These are phyloP conservation scores for Nannochloropsis oceanica DNA, from an alignment of 108 stramenopile species.

Conservation along the genomic window DNA sequence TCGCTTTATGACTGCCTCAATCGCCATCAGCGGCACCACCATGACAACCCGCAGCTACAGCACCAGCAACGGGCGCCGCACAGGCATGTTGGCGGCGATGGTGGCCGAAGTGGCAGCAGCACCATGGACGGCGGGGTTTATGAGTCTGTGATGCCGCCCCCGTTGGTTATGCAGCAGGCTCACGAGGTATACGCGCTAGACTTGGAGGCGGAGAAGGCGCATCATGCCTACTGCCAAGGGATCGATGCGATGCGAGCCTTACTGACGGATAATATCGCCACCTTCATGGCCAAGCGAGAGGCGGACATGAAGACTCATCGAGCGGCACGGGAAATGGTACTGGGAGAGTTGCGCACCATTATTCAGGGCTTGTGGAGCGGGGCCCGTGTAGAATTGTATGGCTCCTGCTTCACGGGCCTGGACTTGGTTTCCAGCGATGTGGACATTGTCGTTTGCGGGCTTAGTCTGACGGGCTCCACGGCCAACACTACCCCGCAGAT, in stretches of 20 bases:
- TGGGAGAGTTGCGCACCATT: neutral
- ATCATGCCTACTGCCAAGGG: neutral
- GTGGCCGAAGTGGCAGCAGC: neutral
- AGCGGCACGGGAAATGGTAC: neutral
- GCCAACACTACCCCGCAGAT: neutral
- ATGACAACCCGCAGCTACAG: neutral
- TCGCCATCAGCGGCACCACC: neutral
- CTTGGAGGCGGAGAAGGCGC: neutral
- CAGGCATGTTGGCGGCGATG: neutral
- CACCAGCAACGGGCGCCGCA: too few species aligned
- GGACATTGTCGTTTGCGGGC: slow-evolving; percentile 21
- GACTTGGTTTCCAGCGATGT: slow-evolving; percentile 26
- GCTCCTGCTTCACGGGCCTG: slow-evolving; percentile 21
- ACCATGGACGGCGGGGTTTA: neutral
- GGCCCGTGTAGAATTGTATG: slow-evolving; percentile 19
- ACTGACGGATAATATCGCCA: neutral
- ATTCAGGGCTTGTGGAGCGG: slow-evolving; percentile 18
- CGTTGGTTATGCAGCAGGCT: neutral
- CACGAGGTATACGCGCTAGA: neutral
- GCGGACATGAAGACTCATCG: neutral
- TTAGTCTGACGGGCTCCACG: neutral
- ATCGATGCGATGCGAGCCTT: neutral
- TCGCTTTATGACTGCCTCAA: neutral
- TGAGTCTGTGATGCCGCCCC: neutral
- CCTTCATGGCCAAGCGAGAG: neutral